Evolutionary conservation across 2,329 filamentous ascomycete genomes (phyloP), one percentile per base, ranked within the genome.

Genomic region (Alternaria brassicicola): DNA sequence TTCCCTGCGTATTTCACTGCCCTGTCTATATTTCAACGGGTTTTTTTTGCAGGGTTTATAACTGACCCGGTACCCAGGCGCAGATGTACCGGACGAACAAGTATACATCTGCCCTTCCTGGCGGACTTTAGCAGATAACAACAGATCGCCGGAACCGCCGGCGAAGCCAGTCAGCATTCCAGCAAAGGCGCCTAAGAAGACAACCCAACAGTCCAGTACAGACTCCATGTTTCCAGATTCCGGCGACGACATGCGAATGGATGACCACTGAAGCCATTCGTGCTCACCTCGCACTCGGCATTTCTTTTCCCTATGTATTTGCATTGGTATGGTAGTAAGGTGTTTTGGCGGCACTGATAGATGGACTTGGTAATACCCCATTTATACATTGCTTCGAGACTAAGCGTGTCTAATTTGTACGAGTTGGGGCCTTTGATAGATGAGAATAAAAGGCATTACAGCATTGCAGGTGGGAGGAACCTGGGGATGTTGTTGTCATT

Each of bases 321-420:
- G 59, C 59, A 62, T 62, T 50, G 57, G 47, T 45, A 39, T 49
- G 54, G 48, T 43, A 36, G 41, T 31, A 49, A 36, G 38, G 48
- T 56, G 45, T 55, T 51, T 41, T 41, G 54, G 25, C 28, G 41
- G 36, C 38, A 48, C 33, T 41, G 43, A 46, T 51, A 54, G 54
- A 63, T 58, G 55, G 54, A 54, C 30, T 54, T 61, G 61, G 61
- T 63, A 61, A 63, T 63, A 63, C 61, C 61, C 61, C 54, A 23
- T 52, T 56, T 59, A 48, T 59, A 52, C 41, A 50, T 54, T 30
- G 54, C 54, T 57, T 53, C 35, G 35, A 26, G 52, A 55, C 52
- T 49, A 49, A 49, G 52, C 52, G n/a, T 49, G 52, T 55, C 26
- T 49, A 43, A 42, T 55, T 55, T 49, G 52, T 55, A 54, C 42